phyloP scores from a whole-genome alignment of 139 green algal genomes.

The Mychonastes homosphaera region DNA sequence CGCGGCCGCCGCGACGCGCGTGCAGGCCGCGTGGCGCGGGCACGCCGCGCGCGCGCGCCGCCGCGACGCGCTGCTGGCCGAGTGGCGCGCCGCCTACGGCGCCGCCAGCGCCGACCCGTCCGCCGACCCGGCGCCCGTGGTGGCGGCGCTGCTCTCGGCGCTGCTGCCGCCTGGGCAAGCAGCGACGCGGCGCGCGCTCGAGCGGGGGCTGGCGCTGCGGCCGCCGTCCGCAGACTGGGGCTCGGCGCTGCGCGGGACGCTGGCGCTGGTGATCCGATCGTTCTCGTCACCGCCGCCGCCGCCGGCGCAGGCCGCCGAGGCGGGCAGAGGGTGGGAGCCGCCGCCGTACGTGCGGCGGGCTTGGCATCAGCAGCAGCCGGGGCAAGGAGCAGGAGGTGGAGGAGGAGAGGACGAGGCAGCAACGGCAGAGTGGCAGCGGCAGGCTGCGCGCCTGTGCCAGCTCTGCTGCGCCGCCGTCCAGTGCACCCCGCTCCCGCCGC shows the following conservation, averaged over 20 bases:
- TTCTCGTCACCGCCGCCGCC: slow-evolving; percentile 2
- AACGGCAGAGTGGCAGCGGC: slow-evolving; percentile 1
- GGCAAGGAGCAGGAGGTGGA: neutral
- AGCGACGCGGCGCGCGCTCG: neutral
- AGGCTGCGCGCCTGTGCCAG: slow-evolving; percentile 22
- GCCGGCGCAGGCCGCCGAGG: slow-evolving; percentile 20
- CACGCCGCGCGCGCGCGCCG: slow-evolving; percentile 1
- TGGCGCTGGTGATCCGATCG: slow-evolving; percentile 41
- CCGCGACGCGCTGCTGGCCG: neutral
- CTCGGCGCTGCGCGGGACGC: slow-evolving; percentile 13
- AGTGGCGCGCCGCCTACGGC: slow-evolving; percentile 17
- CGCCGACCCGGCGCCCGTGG: neutral
- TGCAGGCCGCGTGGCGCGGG: slow-evolving; percentile 35
- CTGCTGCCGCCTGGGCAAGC: slow-evolving; percentile 5
- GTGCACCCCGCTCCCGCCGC: neutral
- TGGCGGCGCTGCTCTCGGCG: slow-evolving; percentile 3
- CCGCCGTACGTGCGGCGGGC: neutral
- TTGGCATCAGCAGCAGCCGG: slow-evolving; percentile 2
- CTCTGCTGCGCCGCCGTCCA: slow-evolving; percentile 24
- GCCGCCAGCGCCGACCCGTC: slow-evolving; percentile 2
- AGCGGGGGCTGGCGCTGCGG: neutral
- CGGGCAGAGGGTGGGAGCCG: neutral
- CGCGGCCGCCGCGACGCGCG: slow-evolving; percentile 13
- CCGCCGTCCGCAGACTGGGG: neutral
- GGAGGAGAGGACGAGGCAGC: neutral